Conservation (phyloP, 495 filamentous ascomycete species). For the Pyrenula massariospora region DNA sequence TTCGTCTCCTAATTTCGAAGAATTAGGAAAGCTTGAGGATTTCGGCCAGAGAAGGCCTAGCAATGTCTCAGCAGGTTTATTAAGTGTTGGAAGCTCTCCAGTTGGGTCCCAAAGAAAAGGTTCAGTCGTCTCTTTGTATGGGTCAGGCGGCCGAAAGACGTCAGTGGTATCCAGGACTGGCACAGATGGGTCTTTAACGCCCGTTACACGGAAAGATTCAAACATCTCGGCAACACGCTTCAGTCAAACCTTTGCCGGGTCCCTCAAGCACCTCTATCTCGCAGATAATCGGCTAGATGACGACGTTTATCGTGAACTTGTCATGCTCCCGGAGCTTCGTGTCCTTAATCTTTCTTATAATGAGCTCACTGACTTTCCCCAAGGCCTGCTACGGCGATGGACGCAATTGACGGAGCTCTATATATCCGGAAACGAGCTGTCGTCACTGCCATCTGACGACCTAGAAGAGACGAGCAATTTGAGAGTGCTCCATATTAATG, state of each 20-base stretch:
- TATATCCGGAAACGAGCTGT: constrained; percentile 89
- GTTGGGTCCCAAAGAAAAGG: constrained; percentile 55
- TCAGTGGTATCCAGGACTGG: constrained; percentile 60
- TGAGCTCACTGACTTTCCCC: constrained; percentile 80
- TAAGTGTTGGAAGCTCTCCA: constrained; percentile 66
- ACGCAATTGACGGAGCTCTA: constrained; percentile 81
- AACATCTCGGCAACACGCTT: constrained; percentile 58
- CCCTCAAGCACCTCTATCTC: constrained; percentile 70
- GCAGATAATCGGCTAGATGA: constrained; percentile 91
- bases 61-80: constrained; percentile 63
- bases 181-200: constrained; percentile 49
- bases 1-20: constrained; percentile 61
- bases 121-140: constrained; percentile 70
- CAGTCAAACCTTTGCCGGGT: constrained; percentile 73
- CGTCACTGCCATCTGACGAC: constrained; percentile 84
- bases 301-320: constrained; percentile 86
- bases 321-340: constrained; percentile 69
- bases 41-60: constrained; percentile 61
- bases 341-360: constrained; percentile 94
- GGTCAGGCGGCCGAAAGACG: constrained; percentile 65
- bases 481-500: constrained; percentile 88
- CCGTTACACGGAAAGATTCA: constrained; percentile 73
- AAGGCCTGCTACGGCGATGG: constrained; percentile 78
- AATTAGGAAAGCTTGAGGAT: constrained; percentile 59
- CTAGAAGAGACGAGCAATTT: constrained; percentile 77